Conservation (phyloP, 371 early-diverging fungal genomes). For the Mucor racemosus region DNA sequence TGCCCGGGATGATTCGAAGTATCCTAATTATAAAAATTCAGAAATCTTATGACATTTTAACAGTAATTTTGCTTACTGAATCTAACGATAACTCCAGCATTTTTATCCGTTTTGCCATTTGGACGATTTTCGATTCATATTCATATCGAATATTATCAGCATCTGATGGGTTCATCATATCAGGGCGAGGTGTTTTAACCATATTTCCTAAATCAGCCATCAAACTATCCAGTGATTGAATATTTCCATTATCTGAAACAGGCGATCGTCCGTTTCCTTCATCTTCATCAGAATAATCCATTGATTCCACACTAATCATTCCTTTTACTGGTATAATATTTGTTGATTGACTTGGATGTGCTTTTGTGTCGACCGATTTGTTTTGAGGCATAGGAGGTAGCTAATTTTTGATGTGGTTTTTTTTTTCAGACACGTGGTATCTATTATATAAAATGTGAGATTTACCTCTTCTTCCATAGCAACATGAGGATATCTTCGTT, state of each 20-base stretch:
- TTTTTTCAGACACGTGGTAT: slow-evolving; percentile 6
- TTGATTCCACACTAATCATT: slow-evolving; percentile 48
- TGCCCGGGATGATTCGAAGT: neutral
- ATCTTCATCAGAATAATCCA: slow-evolving; percentile 33
- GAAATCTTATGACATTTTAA: neutral
- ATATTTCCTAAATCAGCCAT: slow-evolving; percentile 86
- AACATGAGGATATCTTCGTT: slow-evolving; percentile 70
- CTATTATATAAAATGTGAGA: neutral
- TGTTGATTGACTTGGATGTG: slow-evolving; percentile 49
- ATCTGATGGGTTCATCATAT: neutral
- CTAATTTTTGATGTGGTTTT: neutral
- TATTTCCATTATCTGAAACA: slow-evolving; percentile 12
- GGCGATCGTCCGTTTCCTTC: slow-evolving; percentile 18
- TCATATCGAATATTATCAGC: slow-evolving; percentile 41
- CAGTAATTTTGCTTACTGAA: slow-evolving; percentile 14
- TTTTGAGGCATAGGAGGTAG: slow-evolving; percentile 40
- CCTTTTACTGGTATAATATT: slow-evolving; percentile 57
- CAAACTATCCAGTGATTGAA: slow-evolving; percentile 63
- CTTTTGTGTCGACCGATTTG: slow-evolving; percentile 22
- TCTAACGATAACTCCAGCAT: slow-evolving; percentile 45
- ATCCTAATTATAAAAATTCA: neutral
- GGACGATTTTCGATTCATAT: slow-evolving; percentile 63
- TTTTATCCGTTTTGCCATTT: slow-evolving; percentile 49
- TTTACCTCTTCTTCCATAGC: slow-evolving; percentile 34
- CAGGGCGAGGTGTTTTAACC: slow-evolving; percentile 43